phyloP scores from a whole-genome alignment of 441 rosid genomes.

The Erodium moschatum region DNA sequence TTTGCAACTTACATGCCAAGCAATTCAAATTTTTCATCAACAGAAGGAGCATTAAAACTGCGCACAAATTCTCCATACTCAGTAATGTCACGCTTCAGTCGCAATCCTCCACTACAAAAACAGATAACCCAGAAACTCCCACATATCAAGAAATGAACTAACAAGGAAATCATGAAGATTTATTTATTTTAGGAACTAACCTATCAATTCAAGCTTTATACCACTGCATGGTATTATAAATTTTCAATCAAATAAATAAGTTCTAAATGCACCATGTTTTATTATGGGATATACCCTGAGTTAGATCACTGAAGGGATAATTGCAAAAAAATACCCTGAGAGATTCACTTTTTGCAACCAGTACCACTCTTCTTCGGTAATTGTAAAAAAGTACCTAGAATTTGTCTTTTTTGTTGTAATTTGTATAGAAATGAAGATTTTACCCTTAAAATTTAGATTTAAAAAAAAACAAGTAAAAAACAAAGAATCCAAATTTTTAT shows the following conservation, averaged over 20 bases:
- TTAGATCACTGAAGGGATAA: no score
- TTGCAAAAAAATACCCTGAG: no score
- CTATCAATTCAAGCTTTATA: not conserved
- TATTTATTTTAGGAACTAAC: not conserved
- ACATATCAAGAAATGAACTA: not conserved
- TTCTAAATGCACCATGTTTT: not conserved
- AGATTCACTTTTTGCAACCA: no score
- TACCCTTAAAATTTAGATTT: no score
- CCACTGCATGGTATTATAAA: not conserved
- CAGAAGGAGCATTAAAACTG: slow-evolving; percentile 76
- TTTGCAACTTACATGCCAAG: slow-evolving; percentile 69
- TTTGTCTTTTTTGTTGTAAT: no score
- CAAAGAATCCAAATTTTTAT: no score
- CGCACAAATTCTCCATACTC: slow-evolving; percentile 87
- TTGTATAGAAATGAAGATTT: no score
- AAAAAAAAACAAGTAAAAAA: no score
- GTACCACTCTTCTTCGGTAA: no score
- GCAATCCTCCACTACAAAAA: slow-evolving; percentile 73
- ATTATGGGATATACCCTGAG: no score
- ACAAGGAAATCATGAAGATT: slow-evolving; percentile 1
- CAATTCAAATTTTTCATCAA: slow-evolving; percentile 91
- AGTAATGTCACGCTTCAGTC: slow-evolving; percentile 88
- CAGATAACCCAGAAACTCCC: slow-evolving; percentile 3
- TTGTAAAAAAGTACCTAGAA: no score
- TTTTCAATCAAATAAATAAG: not conserved